Conservation (phyloP, 1,139 yeast species). For the Debaryomyces udenii region DNA sequence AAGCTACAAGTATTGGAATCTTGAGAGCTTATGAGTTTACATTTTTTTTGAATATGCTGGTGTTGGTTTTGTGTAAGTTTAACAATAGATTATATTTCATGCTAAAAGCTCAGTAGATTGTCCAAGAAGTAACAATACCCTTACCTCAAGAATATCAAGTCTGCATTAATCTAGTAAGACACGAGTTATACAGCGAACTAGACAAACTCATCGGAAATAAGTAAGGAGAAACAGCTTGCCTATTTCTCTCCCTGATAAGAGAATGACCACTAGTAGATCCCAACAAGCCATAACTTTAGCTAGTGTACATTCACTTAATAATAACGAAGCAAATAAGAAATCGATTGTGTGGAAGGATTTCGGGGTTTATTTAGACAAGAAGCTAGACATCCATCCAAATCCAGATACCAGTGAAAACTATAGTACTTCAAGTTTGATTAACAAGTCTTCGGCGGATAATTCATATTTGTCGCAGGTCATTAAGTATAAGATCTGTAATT, state of each 20-base stretch:
- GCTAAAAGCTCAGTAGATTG: no score
- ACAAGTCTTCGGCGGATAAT: slow-evolving; percentile 32
- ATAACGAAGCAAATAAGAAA: slow-evolving; percentile 20
- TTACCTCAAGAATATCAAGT: no score
- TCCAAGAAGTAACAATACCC: no score
- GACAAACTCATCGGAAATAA: no score
- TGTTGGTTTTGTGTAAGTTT: slow-evolving; percentile 4
- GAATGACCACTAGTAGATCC: slow-evolving; percentile 33
- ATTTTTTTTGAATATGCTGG: no score
- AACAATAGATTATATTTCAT: no score
- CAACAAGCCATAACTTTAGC: slow-evolving; percentile 31
- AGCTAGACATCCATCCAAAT: slow-evolving; percentile 33
- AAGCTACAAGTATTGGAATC: slow-evolving; percentile 11
- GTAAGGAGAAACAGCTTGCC: background rate
- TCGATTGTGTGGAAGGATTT: slow-evolving; percentile 61
- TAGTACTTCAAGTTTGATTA: slow-evolving; percentile 21
- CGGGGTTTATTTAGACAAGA: slow-evolving; percentile 58
- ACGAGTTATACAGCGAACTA: no score
- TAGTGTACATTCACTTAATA: slow-evolving; percentile 18
- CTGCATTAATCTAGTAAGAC: no score
- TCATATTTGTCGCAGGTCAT: slow-evolving; percentile 48
- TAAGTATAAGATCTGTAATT: slow-evolving; percentile 64
- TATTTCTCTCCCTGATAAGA: slow-evolving; percentile 11
- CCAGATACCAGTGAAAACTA: slow-evolving; percentile 14
- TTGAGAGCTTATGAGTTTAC: no score